A percentile compares a stretch with the other conserved stretches of the same genome.
phyloP scores from a whole-genome alignment of 2,329 filamentous ascomycete species.

The Trichoderma sp. region DNA sequence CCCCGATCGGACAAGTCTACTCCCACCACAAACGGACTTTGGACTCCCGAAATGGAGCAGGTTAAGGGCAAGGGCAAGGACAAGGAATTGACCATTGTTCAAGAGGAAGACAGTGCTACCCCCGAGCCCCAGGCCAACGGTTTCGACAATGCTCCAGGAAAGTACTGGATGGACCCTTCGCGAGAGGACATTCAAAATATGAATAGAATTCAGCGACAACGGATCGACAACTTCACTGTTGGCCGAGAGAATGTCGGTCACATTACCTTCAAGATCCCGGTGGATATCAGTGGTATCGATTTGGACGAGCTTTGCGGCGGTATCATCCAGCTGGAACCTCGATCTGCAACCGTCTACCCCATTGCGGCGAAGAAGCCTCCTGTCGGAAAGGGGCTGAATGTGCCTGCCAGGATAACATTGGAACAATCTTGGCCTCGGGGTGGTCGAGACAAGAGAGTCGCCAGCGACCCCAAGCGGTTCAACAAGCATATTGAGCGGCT shows the following conservation, averaged over 20 bases:
- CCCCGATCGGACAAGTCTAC: slow-evolving; percentile 57
- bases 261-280: slow-evolving; percentile 77
- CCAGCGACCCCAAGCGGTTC: slow-evolving; percentile 62
- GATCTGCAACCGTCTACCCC: slow-evolving; percentile 86
- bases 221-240: slow-evolving; percentile 73
- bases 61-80: slow-evolving; percentile 72
- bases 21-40: slow-evolving; percentile 33
- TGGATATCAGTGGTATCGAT: slow-evolving; percentile 79
- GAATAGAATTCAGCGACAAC: slow-evolving; percentile 76
- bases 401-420: slow-evolving; percentile 83
- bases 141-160: slow-evolving; percentile 60
- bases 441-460: slow-evolving; percentile 56
- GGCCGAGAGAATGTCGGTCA: slow-evolving; percentile 80
- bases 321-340: slow-evolving; percentile 74
- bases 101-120: slow-evolving; percentile 61
- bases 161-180: slow-evolving; percentile 84
- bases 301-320: slow-evolving; percentile 76
- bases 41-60: slow-evolving; percentile 68
- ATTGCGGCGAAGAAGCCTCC: slow-evolving; percentile 76
- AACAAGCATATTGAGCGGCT: slow-evolving; percentile 83
- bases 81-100: slow-evolving; percentile 77
- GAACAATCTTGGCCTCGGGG: slow-evolving; percentile 89
- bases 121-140: slow-evolving; percentile 31
- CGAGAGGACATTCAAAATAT: slow-evolving; percentile 75
- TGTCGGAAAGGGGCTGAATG: slow-evolving; percentile 85